Evolutionary conservation across 1,284 basidiomycete species (phyloP), one percentile per base, ranked within the genome.

Genomic region (Cutaneotrichosporon sp.): DNA sequence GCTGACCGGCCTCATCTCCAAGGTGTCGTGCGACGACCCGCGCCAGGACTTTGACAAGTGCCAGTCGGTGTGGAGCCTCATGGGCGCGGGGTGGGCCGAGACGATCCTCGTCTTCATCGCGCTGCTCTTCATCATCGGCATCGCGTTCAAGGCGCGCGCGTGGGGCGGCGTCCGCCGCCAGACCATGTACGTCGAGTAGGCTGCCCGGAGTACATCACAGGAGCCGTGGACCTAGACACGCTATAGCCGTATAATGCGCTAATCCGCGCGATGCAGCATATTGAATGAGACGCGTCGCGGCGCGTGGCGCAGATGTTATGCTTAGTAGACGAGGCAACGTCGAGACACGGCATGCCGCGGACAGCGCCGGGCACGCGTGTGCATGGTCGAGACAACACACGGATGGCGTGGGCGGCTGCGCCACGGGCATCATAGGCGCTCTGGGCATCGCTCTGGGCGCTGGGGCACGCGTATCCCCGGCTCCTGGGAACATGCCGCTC

Each of bases 11-110:
- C 66, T 80, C 33, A 79, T 75, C 45, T 64, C 70, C 67, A 71
- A 68, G 51, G 68, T 77, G 55, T 57, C 63, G 59, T 81, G 80
- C 68, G 70, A 72, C 31, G 63, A 67, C 52, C 59, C 67, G 16
- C 62, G 42, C 20, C 62, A 73, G 43, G 58, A 54, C 7, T 81
- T 79, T 58, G 61, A 57, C 33, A 62, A 76, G 33, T 81, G 81
- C 66, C 72, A 70, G 55, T 72, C 76, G 18, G 75, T 79, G 59
- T 79, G 79, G 67, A 74, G 74, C 20, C 67, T 79, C 18, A 75
- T 80, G 31, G 70, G 75, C 36, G 72, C 79, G 45, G 67, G 68
- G 47, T 81, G 80, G 80, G 78, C 79, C 54, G 77, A 77, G 60
- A 78, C 77, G 6, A 71, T 81, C 67, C 73, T 79, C 67, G 56